Evolutionary conservation across 192 early-diverging fungal species (phyloP).

Genomic region (Linnemannia hyalina): DNA sequence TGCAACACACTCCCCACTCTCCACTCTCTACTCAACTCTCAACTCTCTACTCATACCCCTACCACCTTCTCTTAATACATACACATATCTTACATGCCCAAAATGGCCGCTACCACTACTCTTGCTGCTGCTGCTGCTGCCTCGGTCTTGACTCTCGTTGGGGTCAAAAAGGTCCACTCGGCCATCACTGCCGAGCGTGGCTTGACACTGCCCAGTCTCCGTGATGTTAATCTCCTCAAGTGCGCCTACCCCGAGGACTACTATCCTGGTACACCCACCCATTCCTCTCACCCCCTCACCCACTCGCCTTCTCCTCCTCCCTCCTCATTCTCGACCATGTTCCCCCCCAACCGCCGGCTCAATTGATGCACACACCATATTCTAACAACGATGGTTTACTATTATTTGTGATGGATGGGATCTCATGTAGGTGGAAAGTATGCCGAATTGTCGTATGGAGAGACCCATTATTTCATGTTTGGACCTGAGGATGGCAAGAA

Average conservation of each 20-base stretch:
- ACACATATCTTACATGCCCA: background rate
- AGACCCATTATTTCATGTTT: constrained; percentile 55
- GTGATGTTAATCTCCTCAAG: background rate
- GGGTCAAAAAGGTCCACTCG: constrained; percentile 18
- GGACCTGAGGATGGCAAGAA: constrained; percentile 57
- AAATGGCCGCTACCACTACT: constrained; percentile 18
- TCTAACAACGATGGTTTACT: background rate
- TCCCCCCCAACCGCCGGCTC: too few relatives aligned
- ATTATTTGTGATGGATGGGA: background rate
- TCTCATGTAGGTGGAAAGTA: constrained; percentile 39
- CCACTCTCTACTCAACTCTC: background rate
- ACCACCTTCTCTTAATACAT: background rate
- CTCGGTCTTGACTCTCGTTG: constrained; percentile 12
- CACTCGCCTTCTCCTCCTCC: too few relatives aligned
- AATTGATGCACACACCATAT: background rate
- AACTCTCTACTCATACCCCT: background rate
- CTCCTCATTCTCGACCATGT: too few relatives aligned
- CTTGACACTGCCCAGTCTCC: constrained; percentile 24
- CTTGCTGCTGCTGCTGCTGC: constrained; percentile 16
- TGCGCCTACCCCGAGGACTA: constrained; percentile 48
- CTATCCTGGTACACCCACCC: constrained; percentile 30
- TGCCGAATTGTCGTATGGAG: constrained; percentile 40
- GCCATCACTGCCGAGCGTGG: constrained; percentile 29
- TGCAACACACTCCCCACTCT: background rate
- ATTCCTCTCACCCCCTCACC: too few relatives aligned